Evolutionary conservation across 2,329 filamentous ascomycete genomes (phyloP).

Genomic region (Claviceps humidiphila): DNA sequence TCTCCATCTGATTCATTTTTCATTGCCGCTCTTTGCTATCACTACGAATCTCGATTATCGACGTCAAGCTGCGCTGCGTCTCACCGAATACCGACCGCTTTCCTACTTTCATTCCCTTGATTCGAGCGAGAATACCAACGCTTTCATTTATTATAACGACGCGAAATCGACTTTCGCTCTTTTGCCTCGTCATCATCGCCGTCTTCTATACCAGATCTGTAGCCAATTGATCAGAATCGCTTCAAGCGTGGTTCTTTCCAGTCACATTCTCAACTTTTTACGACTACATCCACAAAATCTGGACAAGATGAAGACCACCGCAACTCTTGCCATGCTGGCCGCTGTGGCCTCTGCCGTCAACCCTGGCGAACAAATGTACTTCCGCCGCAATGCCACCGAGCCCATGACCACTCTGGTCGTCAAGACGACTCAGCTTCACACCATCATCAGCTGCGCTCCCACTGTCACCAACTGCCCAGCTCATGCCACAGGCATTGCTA

Average conservation of each 20-base stretch:
- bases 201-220: background rate
- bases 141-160: conserved; percentile 12
- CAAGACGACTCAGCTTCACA: conserved; percentile 40
- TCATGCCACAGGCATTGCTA: conserved; percentile 18
- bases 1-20: conserved; percentile 13
- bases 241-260: background rate
- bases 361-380: conserved; percentile 21
- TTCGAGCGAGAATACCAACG: conserved; percentile 18
- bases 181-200: conserved; percentile 1
- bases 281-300: background rate
- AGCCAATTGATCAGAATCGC: background rate
- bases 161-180: conserved; percentile 22
- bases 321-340: conserved; percentile 32
- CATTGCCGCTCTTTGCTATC: conserved; percentile 6
- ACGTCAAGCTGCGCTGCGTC: conserved; percentile 9
- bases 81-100: conserved; percentile 8
- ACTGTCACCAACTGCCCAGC: conserved; percentile 43
- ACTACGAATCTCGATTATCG: conserved; percentile 5
- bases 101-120: conserved; percentile 12
- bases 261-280: background rate
- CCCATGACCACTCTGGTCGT: conserved; percentile 31
- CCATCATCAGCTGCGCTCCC: conserved; percentile 44
- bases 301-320: conserved; percentile 34
- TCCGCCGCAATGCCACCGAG: conserved; percentile 15
- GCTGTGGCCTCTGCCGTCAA: conserved; percentile 28